phyloP scores from a whole-genome alignment of 495 filamentous ascomycete species.

The Lasiosphaeria hispida region DNA sequence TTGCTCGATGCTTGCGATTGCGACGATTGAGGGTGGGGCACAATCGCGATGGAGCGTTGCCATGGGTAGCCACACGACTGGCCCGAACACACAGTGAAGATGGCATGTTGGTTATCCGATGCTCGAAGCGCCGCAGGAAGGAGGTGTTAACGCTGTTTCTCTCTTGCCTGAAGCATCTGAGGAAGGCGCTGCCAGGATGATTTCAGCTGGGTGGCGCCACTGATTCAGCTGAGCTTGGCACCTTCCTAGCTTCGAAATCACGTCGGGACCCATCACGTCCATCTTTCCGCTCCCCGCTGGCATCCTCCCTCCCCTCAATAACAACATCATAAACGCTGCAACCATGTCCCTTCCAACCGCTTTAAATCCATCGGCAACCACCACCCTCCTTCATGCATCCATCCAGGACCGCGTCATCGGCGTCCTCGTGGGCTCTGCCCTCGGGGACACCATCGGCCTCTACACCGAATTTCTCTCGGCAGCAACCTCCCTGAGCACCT shows the following conservation, averaged over 20 bases:
- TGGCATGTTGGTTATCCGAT: too few species aligned
- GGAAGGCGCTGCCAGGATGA: too few species aligned
- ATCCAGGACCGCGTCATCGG: constrained; percentile 39
- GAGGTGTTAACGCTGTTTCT: background rate
- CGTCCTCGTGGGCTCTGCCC: constrained; percentile 42
- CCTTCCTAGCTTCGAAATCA: too few species aligned
- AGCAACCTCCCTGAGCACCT: constrained; percentile 24
- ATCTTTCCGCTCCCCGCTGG: background rate
- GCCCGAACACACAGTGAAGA: too few species aligned
- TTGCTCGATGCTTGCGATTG: too few species aligned
- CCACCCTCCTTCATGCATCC: constrained; percentile 18
- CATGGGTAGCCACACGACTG: too few species aligned
- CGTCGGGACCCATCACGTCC: background rate
- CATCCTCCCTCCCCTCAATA: background rate
- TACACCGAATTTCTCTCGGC: constrained; percentile 48
- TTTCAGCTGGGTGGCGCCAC: too few species aligned
- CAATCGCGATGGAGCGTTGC: too few species aligned
- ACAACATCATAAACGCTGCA: background rate
- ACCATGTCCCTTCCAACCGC: background rate
- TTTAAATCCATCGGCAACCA: background rate
- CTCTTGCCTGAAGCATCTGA: too few species aligned
- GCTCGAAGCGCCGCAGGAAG: too few species aligned
- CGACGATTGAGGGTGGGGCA: too few species aligned
- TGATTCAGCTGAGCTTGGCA: too few species aligned
- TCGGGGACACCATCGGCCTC: constrained; percentile 49